Conservation (phyloP, 2,329 filamentous ascomycete species). For the Monilinia laxa region DNA sequence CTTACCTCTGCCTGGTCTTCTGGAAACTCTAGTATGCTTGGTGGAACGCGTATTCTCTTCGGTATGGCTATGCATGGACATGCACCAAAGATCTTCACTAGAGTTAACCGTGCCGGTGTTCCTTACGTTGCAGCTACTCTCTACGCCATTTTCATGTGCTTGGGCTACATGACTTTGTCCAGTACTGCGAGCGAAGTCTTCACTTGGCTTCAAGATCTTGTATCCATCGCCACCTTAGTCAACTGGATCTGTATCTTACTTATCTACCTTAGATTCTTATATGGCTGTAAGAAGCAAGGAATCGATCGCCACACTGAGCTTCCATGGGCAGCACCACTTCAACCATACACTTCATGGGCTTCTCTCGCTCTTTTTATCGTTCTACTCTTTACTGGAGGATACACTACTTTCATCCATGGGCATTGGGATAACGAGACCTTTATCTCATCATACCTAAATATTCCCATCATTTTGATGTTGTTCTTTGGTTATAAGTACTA, state of each 20-base stretch:
- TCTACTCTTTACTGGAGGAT: conserved; percentile 70
- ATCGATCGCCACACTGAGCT: conserved; percentile 49
- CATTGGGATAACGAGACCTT: conserved; percentile 58
- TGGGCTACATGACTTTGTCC: conserved; percentile 66
- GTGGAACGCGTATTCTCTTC: conserved; percentile 59
- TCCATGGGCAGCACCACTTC: conserved; percentile 54
- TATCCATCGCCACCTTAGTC: conserved; percentile 61
- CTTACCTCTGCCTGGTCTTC: conserved; percentile 70
- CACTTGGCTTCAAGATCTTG: conserved; percentile 63
- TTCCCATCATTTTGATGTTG: conserved; percentile 44
- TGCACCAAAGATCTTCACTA: conserved; percentile 53
- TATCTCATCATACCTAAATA: conserved; percentile 60
- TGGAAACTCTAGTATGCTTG: conserved; percentile 63
- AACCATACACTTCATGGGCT: conserved; percentile 55
- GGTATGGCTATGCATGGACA: conserved; percentile 55
- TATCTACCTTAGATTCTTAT: conserved; percentile 58
- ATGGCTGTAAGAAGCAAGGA: conserved; percentile 55
- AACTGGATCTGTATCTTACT: conserved; percentile 61
- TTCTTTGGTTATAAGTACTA: conserved; percentile 55
- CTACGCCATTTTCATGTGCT: conserved; percentile 56
- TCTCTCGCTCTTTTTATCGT: conserved; percentile 60
- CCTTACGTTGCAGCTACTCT: conserved; percentile 57
- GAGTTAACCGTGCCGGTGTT: conserved; percentile 56
- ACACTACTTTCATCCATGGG: conserved; percentile 59
- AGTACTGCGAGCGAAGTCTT: conserved; percentile 62